phyloP scores from a whole-genome alignment of 495 filamentous ascomycete species.

The Hypoxylon intermedium region DNA sequence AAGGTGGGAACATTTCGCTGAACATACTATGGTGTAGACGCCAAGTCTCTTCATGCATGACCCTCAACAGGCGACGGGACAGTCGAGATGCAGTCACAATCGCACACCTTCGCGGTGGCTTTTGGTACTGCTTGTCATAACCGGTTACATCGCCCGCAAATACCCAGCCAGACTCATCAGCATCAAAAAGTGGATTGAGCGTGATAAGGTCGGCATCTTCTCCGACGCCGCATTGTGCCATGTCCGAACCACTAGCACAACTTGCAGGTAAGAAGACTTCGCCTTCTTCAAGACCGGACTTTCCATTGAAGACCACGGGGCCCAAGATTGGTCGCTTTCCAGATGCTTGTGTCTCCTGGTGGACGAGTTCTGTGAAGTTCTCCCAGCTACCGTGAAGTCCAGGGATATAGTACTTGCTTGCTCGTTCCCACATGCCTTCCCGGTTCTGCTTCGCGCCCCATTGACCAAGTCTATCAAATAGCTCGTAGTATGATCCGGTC shows the following conservation, averaged over 20 bases:
- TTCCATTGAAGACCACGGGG: slow-evolving; percentile 68
- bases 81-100: slow-evolving; percentile 86
- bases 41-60: slow-evolving; percentile 89
- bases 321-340: slow-evolving; percentile 78
- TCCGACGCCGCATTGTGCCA: slow-evolving; percentile 80
- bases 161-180: slow-evolving; percentile 84
- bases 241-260: slow-evolving; percentile 67
- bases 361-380: slow-evolving; percentile 69
- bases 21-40: slow-evolving; percentile 85
- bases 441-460: slow-evolving; percentile 85
- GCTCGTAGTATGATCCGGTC: slow-evolving; percentile 91
- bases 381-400: slow-evolving; percentile 85
- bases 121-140: slow-evolving; percentile 69
- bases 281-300: slow-evolving; percentile 64
- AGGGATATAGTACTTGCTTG: slow-evolving; percentile 88
- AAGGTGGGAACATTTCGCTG: slow-evolving; percentile 91
- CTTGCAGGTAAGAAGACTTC: slow-evolving; percentile 62
- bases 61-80: slow-evolving; percentile 76
- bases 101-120: slow-evolving; percentile 79
- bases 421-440: slow-evolving; percentile 88
- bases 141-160: slow-evolving; percentile 86
- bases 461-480: slow-evolving; percentile 74
- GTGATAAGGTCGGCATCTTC: slow-evolving; percentile 95
- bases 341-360: slow-evolving; percentile 57
- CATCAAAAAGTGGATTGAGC: slow-evolving; percentile 92